Percentiles rank a stretch among this genome's conserved stretches.
These are phyloP conservation scores for Malus hybrid DNA, from an alignment of 331 rosid species.

Conservation along the genomic window DNA sequence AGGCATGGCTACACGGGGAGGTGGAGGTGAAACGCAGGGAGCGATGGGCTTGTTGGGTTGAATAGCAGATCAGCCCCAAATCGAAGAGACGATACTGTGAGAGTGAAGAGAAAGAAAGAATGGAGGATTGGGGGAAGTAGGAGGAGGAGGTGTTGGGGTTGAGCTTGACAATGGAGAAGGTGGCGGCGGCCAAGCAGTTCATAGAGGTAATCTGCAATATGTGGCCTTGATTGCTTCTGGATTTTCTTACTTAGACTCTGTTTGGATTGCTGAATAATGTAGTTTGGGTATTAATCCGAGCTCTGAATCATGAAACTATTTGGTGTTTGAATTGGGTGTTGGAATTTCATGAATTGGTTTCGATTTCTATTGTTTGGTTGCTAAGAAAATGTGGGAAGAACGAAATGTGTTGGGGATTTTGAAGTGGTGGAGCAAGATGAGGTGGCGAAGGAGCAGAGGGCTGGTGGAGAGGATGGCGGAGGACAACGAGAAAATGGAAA, in stretches of 20 bases:
- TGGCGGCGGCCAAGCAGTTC: slow-evolving; percentile 89
- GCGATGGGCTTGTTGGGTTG: too few species aligned
- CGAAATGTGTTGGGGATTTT: background rate
- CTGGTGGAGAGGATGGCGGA: too few species aligned
- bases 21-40: too few species aligned
- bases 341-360: slow-evolving; percentile 11
- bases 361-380: slow-evolving; percentile 10
- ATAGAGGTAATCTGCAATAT: slow-evolving; percentile 53
- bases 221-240: background rate
- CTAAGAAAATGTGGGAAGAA: slow-evolving; percentile 13
- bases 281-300: slow-evolving; percentile 6
- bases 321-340: slow-evolving; percentile 28
- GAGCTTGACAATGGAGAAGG: slow-evolving; percentile 97
- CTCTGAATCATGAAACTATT: slow-evolving; percentile 2
- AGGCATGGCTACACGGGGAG: too few species aligned
- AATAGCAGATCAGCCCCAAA: too few species aligned
- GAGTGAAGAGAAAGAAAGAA: slow-evolving; percentile 4
- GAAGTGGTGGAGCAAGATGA: too few species aligned
- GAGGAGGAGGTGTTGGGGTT: slow-evolving; percentile 49
- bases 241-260: background rate
- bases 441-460: too few species aligned
- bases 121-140: slow-evolving; percentile 74
- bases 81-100: background rate
- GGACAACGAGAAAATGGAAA: too few species aligned
- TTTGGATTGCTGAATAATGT: slow-evolving; percentile 9